phyloP scores from a whole-genome alignment of 2,329 filamentous ascomycete species.

The Camillea tinctor region DNA sequence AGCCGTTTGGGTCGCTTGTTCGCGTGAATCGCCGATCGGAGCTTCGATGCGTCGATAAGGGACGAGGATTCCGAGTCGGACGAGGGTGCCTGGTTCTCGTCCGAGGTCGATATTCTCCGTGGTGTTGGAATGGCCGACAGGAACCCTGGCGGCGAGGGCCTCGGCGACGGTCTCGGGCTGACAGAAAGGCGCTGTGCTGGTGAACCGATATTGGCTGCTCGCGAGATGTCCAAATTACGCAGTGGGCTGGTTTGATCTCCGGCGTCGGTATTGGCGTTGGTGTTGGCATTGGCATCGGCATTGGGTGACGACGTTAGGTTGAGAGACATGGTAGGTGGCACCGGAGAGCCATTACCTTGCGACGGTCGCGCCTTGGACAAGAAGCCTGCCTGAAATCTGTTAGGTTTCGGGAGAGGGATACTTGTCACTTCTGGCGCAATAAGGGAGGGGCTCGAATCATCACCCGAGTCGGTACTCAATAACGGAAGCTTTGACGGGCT shows the following conservation, averaged over 20 bases:
- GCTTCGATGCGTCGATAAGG: constrained; percentile 51
- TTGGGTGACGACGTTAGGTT: constrained; percentile 57
- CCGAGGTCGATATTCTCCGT: constrained; percentile 32
- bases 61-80: constrained; percentile 51
- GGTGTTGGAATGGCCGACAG: constrained; percentile 35
- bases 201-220: constrained; percentile 49
- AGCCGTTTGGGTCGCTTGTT: constrained; percentile 47
- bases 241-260: constrained; percentile 50
- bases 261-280: constrained; percentile 9
- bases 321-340: constrained; percentile 56
- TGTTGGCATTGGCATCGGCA: too few relatives aligned
- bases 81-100: constrained; percentile 52
- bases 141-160: constrained; percentile 20
- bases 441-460: constrained; percentile 58
- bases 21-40: constrained; percentile 54
- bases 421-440: constrained; percentile 48
- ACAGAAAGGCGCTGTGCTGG: constrained; percentile 38
- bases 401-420: constrained; percentile 52
- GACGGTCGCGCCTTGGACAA: constrained; percentile 58
- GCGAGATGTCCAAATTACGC: constrained; percentile 49
- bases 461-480: constrained; percentile 53
- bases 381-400: constrained; percentile 86
- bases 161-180: constrained; percentile 27
- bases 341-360: constrained; percentile 56
- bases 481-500: constrained; percentile 52